Base-by-base conservation (phyloP, 2,329 filamentous ascomycete genomes). In the Didymella keratinophila region DNA sequence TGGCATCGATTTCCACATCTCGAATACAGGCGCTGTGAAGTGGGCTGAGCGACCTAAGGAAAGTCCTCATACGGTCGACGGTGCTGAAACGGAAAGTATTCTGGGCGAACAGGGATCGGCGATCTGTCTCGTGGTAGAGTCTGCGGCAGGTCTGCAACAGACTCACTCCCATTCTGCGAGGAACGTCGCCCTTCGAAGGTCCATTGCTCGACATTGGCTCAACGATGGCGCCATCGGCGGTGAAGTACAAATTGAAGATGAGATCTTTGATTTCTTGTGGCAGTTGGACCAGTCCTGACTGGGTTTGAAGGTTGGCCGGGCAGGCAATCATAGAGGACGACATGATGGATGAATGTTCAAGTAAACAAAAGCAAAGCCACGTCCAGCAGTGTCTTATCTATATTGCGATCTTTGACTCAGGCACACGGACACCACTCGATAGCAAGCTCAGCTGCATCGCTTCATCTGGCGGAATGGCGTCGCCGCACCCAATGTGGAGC, bases 11-110 rank as follows among this genome's bases (percentile, higher is more conserved):
- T 37, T 78, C 75, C n/a, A 79, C 53, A 48, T 76, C 69, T 2
- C 64, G 62, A 4, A 79, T 62, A 20, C 63, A 60, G 3, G 61
- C 55, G 36, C 65, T 61, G 50, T 69, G 58, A 11, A 60, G 47
- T 6, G 62, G 42, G 7, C 67, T 66, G 7, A 77, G 54, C 2
- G 62, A 60, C 0, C 44, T 37, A 32, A 78, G 62, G 65, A 78
- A 79, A 10, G 53, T 42, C 4, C 66, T 67, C 49, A 72, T 67
- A 42, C 63, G 60, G 27, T 72, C 67, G 16, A 73, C 66, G 32
- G 60, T 67, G 7, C 73, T 77, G 64, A 79, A 79, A 39, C 69
- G 65, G 61, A 79, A 78, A 11, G 60, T 68, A 58, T 78, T 79
- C 3, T 68, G 64, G 6, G 69, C 51, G 59, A 73, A 76, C 0